Evolutionary conservation across 73 alveolate species (phyloP).

Genomic region (Effrenium voratum): DNA sequence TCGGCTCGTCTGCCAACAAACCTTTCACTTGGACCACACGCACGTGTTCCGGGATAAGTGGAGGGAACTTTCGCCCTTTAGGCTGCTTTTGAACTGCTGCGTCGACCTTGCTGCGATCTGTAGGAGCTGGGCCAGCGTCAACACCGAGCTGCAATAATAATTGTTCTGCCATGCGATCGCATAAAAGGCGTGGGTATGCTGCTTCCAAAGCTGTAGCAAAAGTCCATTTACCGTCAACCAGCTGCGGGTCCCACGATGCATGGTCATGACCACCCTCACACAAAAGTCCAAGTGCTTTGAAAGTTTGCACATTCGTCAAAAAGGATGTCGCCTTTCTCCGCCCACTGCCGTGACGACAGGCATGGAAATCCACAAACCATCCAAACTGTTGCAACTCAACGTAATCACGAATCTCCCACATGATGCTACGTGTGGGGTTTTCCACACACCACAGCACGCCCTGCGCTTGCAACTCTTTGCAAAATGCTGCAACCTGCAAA

Average conservation of each 20-base stretch:
- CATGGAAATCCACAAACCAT: not conserved
- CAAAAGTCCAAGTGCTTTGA: not conserved
- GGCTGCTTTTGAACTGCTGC: not conserved
- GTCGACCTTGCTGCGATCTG: too few relatives aligned
- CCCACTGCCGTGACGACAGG: not conserved
- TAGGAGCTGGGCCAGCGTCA: not conserved
- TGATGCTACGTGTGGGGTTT: not conserved
- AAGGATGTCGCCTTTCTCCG: not conserved
- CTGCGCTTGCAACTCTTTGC: not conserved
- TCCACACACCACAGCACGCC: not conserved
- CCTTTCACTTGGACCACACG: not conserved
- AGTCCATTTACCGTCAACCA: not conserved
- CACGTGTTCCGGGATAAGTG: not conserved
- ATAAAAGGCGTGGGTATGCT: not conserved
- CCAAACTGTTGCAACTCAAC: not conserved
- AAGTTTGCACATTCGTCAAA: not conserved
- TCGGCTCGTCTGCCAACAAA: not conserved
- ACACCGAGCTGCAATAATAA: not conserved
- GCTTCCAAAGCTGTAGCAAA: not conserved
- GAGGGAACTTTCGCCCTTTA: not conserved
- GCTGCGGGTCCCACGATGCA: not conserved
- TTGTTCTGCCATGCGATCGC: not conserved
- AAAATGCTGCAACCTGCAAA: not conserved
- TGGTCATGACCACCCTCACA: conserved; percentile 4
- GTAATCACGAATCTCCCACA: not conserved